A percentile compares a stretch with the other conserved stretches of the same genome.
phyloP scores from a whole-genome alignment of 352 stramenopile species.

The Peronospora belbahrii region DNA sequence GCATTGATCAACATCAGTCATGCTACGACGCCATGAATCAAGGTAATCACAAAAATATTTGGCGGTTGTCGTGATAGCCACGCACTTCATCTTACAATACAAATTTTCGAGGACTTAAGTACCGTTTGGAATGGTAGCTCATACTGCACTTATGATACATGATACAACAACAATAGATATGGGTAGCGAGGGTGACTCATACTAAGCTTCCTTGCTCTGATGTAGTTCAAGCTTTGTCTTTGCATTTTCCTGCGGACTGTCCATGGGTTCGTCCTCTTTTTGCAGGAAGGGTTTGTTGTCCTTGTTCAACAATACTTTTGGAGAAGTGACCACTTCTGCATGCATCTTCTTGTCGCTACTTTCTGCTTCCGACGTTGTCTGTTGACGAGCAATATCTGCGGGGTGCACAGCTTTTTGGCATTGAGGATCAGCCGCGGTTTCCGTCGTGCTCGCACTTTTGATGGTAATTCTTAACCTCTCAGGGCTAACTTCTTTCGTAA shows the following conservation, averaged over 20 bases:
- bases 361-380: too few species aligned
- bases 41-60: too few species aligned
- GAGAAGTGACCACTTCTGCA: constrained; percentile 1
- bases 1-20: too few species aligned
- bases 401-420: too few species aligned
- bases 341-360: neutral
- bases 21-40: too few species aligned
- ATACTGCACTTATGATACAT: too few species aligned
- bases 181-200: constrained; percentile 1
- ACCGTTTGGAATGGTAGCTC: too few species aligned
- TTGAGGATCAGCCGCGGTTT: neutral
- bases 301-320: constrained; percentile 1
- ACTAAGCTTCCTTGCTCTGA: constrained; percentile 8
- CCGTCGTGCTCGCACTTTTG: neutral
- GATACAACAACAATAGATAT: constrained; percentile 28
- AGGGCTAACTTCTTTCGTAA: neutral
- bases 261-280: constrained; percentile 1
- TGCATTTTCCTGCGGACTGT: constrained; percentile 12
- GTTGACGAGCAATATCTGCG: constrained; percentile 6
- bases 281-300: neutral
- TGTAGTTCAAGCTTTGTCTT: constrained; percentile 15
- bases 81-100: too few species aligned
- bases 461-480: constrained; percentile 14
- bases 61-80: too few species aligned
- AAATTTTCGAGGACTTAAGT: too few species aligned